Evolutionary conservation across 805 yeast genomes (phyloP).

Genomic region (Ogataea parapolymorpha): DNA sequence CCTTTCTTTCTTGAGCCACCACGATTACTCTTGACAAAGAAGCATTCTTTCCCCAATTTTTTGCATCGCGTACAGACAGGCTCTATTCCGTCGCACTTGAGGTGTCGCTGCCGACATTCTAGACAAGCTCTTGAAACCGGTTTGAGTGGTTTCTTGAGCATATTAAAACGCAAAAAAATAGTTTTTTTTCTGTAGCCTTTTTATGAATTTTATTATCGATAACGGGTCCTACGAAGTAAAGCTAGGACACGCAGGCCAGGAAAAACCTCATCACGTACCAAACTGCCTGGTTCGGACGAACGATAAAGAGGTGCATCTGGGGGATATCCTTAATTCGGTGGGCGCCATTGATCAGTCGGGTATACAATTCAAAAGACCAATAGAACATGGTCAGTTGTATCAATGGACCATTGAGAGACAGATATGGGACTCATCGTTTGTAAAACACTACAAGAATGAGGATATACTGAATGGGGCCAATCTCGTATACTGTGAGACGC

Average conservation of each 20-base stretch:
- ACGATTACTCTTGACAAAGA: slow-evolving; percentile 48
- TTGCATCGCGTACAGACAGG: slow-evolving; percentile 45
- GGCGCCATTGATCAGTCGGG: slow-evolving; percentile 70
- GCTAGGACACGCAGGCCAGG: slow-evolving; percentile 47
- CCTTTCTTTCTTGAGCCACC: slow-evolving; percentile 55
- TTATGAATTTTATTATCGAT: slow-evolving; percentile 59
- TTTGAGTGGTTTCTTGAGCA: slow-evolving; percentile 21
- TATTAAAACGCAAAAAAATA: neutral
- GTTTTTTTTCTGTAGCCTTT: neutral
- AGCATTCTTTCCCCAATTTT: slow-evolving; percentile 36
- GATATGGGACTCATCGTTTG: slow-evolving; percentile 81
- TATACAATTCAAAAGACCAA: slow-evolving; percentile 72
- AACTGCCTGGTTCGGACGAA: slow-evolving; percentile 73
- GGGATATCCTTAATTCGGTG: slow-evolving; percentile 41
- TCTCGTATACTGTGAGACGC: slow-evolving; percentile 73
- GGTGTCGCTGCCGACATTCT: slow-evolving; percentile 48
- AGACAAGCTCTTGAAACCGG: slow-evolving; percentile 49
- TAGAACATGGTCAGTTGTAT: slow-evolving; percentile 81
- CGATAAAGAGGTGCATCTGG: slow-evolving; percentile 70
- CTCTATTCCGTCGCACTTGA: slow-evolving; percentile 47
- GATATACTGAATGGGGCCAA: slow-evolving; percentile 49
- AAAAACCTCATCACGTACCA: slow-evolving; percentile 50
- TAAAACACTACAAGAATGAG: slow-evolving; percentile 34
- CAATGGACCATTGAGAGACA: slow-evolving; percentile 90
- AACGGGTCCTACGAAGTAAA: slow-evolving; percentile 88